Base-by-base conservation (phyloP, 192 early-diverging fungal species). In the Funneliformis geosporum region DNA sequence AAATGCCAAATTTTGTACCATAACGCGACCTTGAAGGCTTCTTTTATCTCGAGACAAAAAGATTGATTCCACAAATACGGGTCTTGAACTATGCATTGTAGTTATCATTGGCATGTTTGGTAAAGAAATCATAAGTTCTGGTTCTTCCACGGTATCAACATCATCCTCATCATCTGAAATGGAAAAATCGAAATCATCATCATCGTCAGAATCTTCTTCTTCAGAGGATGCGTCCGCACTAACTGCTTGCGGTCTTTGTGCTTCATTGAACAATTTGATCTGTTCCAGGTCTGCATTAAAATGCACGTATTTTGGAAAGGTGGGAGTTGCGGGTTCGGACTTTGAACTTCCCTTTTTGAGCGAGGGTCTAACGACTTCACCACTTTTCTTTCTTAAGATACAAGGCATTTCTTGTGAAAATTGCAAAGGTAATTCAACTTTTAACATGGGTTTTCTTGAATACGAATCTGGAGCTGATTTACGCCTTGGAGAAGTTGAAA, bases 1-100 rank as follows among this genome's bases (percentile, higher is more conserved):
- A 82, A 92, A 98, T 2, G 92, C 95, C 23, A 97, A 79, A 84
- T 98, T 98, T 68, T 92, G 90, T 8, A 96, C 94, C 71, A 93
- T 85, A 55, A 96, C 82, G 10, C 86, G 89, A 78, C 93, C 94
- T 43, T 85, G 79, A 18, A 95, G 81, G 27, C 83, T 73, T 2
- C 88, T 76, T 74, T 90, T 88, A 80, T 86, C 87, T 76, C 87
- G 81, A 8, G 84, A 85, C 10, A 87, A 73, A 65, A 82, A 71
- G 8, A 92, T 78, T 21, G 79, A 83, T 80, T 95, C 92, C 25
- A 95, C 82, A 16, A 86, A 83, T 11, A 94, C 85, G 10, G 88
- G 84, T 44, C 81, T 70, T 12, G 82, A 83, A 60, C 81, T 69
- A 59, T 80, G 61, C 7, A 64, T 38, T 0, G 73, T 72, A 16